A percentile compares a stretch with the other conserved stretches of the same genome.
These are phyloP conservation scores for Cadophora gregata DNA, from an alignment of 2,329 filamentous ascomycete genomes.

Conservation along the genomic window DNA sequence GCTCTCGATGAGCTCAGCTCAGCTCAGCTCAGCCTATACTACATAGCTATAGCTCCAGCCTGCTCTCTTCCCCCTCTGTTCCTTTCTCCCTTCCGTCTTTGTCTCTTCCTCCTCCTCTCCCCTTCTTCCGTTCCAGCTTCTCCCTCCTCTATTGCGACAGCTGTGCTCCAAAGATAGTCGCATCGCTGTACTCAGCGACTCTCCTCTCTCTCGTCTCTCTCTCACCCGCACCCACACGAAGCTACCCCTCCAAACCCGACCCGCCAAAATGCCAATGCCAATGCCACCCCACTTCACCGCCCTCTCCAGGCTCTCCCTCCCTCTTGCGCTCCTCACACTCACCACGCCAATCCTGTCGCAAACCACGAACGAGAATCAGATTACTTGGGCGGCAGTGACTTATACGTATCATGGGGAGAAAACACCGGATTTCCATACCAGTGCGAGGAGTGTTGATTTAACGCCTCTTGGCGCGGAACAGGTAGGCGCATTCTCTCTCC, in stretches of 20 bases:
- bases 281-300: not conserved
- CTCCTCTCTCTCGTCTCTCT: not conserved
- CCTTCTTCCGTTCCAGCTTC: not conserved
- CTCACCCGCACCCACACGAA: not conserved
- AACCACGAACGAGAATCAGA: conserved; percentile 20
- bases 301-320: conserved; percentile 8
- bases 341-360: conserved; percentile 13
- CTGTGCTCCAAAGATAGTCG: not conserved
- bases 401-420: conserved; percentile 57
- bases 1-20: not conserved
- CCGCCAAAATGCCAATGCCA: not conserved
- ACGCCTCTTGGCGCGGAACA: conserved; percentile 62
- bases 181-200: not conserved
- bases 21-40: not conserved
- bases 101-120: not conserved
- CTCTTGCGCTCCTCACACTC: not conserved
- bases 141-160: not conserved
- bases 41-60: not conserved
- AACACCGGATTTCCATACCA: conserved; percentile 48
- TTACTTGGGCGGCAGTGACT: conserved; percentile 40
- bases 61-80: conserved; percentile 16
- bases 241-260: not conserved
- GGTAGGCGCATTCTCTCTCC: conserved; percentile 4
- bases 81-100: not conserved
- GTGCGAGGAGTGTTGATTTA: conserved; percentile 45